Conservation (phyloP, 1,284 basidiomycete species). For the Naganishia sp. region DNA sequence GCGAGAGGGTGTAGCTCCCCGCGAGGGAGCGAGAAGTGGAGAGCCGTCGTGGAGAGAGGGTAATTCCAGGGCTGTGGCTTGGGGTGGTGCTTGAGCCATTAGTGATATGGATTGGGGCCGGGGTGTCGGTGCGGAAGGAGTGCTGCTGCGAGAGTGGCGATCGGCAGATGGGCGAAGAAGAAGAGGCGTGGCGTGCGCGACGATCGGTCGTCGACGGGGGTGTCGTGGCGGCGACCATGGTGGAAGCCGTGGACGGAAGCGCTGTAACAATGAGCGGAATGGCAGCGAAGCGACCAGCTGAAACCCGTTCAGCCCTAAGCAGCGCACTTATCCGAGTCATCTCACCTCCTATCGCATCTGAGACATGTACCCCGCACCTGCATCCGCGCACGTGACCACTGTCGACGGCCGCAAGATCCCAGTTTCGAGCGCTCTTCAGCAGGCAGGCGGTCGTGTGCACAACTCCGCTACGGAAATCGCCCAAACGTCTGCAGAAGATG, state of each 20-base stretch:
- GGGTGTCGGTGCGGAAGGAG: constrained; percentile 15
- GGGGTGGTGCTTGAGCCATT: background rate
- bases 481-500: too few relatives aligned
- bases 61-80: background rate
- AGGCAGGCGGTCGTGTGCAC: too few relatives aligned
- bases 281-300: too few relatives aligned
- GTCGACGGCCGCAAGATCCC: too few relatives aligned
- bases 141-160: constrained; percentile 27
- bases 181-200: background rate
- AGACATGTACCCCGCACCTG: too few relatives aligned
- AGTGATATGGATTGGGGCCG: constrained; percentile 5
- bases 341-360: too few relatives aligned
- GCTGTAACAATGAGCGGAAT: too few relatives aligned
- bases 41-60: constrained; percentile 16
- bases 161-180: constrained; percentile 5
- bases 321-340: too few relatives aligned
- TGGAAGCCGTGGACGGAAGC: background rate
- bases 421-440: too few relatives aligned
- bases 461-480: too few relatives aligned
- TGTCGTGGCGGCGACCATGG: background rate
- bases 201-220: too few relatives aligned
- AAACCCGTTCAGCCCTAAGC: too few relatives aligned
- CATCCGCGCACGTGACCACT: background rate
- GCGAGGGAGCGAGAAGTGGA: constrained; percentile 33
- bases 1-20: constrained; percentile 34